Evolutionary conservation across 202 grass and related monocot species (phyloP), one percentile per base, ranked within the genome.

Genomic region (Panicum hallii): DNA sequence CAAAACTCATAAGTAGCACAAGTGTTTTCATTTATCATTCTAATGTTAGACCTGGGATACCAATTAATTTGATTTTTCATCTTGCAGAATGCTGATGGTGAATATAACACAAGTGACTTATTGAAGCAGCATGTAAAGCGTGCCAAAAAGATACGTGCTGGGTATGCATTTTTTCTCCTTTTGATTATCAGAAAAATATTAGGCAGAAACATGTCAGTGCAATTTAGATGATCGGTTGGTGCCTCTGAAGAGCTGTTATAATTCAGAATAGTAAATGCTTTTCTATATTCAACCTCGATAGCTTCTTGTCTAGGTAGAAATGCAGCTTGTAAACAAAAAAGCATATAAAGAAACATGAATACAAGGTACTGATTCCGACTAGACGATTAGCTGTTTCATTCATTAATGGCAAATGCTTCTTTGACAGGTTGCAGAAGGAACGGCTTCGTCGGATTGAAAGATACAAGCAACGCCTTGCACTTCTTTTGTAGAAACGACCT

Each of bases 381-480:
- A 28, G 11, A 70, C 5, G 64, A 12, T 60, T 16, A 67, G 56
- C 55, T 83, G 8, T 61, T 36, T 60, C 57, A 16, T 48, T 71
- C 63, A 38, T 50, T 71, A 63, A 78, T 67, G 41, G 70, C 66
- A 64, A 30, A 83, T 79, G 41, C 63, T 85, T 67, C 23, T 88
- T 70, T 55, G 42, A 34, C 81, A 99, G 97, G 75, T 90, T 99
- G 82, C 72, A 82, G 61, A 96, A 90, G 84, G 79, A 96, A 63
- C 78, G 97, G 64, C 82, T 84, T 58, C 68, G 72, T 11, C 87
- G 90, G 84, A 90, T 99, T 56, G 91, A 90, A 86, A 85, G 97
- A 82, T 99, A 92, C 84, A 96, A 94, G 85, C 93, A 96, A 79
- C 92, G 97, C 60, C 87, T 99, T 19, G 82, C 93, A 19, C 90